These are phyloP conservation scores for Penicillium nordicum DNA, from an alignment of 2,329 filamentous ascomycete species.

Conservation along the genomic window DNA sequence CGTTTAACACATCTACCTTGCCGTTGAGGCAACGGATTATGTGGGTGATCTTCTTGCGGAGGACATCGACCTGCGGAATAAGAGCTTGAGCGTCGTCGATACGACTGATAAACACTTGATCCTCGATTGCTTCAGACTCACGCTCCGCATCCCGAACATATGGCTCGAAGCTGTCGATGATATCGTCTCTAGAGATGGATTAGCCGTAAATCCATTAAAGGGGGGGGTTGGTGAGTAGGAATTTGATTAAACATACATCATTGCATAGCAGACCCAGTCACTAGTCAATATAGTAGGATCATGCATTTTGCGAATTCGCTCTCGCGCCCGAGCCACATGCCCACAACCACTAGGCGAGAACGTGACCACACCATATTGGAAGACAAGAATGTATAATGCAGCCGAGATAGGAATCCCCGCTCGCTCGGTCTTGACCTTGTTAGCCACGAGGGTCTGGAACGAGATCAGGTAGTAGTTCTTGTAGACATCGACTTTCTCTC, in stretches of 20 bases:
- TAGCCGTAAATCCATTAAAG: not conserved
- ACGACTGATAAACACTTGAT: conserved; percentile 87
- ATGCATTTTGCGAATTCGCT: conserved; percentile 81
- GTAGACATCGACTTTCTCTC: conserved; percentile 97
- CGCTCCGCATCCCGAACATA: conserved; percentile 77
- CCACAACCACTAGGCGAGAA: conserved; percentile 85
- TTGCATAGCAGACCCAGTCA: conserved; percentile 97
- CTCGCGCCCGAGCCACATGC: conserved; percentile 80
- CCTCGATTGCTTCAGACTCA: conserved; percentile 88
- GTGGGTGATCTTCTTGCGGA: conserved; percentile 89
- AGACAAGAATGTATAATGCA: conserved; percentile 93
- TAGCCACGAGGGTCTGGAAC: conserved; percentile 80
- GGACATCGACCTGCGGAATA: conserved; percentile 77
- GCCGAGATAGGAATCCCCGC: conserved; percentile 77
- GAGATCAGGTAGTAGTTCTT: conserved; percentile 95
- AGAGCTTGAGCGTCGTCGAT: conserved; percentile 83
- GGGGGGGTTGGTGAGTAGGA: too few species aligned
- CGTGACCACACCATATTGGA: conserved; percentile 85
- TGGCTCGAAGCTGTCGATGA: conserved; percentile 90
- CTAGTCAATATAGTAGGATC: conserved; percentile 89
- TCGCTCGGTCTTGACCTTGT: conserved; percentile 64
- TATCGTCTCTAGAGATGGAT: conserved; percentile 68
- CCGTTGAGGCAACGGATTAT: conserved; percentile 85
- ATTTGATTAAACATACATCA: conserved; percentile 64
- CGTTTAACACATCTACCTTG: conserved; percentile 93